Evolutionary conservation across 345 rosid genomes (phyloP), one percentile per base, ranked within the genome.

Genomic region (Fremontodendron californicum): DNA sequence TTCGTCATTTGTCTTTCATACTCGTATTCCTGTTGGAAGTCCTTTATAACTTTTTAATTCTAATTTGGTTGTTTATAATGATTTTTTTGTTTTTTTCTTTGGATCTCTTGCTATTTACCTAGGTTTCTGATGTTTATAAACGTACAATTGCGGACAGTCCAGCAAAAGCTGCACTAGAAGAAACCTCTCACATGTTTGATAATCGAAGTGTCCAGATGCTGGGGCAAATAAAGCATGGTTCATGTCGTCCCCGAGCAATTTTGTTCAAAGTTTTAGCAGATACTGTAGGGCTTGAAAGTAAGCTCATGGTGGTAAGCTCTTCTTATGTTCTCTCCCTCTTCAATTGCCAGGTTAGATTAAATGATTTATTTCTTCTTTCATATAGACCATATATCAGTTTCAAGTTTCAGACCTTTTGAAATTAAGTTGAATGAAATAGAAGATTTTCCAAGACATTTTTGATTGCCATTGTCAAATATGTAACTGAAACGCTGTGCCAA

Each of bases 221-320:
- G 79, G 99, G 99, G 78, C 97, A 94, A 83, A 94, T 96, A 85
- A 94, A 80, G 85, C 92, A 92, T 66, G 97, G 98, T 57, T 91
- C 97, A 54, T 94, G 98, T 74, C 90, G 94, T 77, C 91, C 96
- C 73, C 92, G 98, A 80, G 97, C 99, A 73, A 91, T 96, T 68
- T 79, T 96, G 75, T 96, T 94, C 84, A 94, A 96, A 86, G 94
- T 94, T 79, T 85, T 96, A 78, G 97, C 98, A 37, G 99, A 96
- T 83, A 85, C 97, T 55, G 97, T 96, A 48, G 98, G 97, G 77
- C 91, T 96, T 77, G 94, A 90, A 83, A 91, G 97, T 81, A 88
- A 89, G 83, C 97, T 96, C 78, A 81, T 94, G 88, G 90, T 91
- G 97, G 99, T 96, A 91, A 91, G 97, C 72, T 62, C 33, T 37